Base-by-base conservation (phyloP, 305 asterid genomes). In the Plantago lanceolata region DNA sequence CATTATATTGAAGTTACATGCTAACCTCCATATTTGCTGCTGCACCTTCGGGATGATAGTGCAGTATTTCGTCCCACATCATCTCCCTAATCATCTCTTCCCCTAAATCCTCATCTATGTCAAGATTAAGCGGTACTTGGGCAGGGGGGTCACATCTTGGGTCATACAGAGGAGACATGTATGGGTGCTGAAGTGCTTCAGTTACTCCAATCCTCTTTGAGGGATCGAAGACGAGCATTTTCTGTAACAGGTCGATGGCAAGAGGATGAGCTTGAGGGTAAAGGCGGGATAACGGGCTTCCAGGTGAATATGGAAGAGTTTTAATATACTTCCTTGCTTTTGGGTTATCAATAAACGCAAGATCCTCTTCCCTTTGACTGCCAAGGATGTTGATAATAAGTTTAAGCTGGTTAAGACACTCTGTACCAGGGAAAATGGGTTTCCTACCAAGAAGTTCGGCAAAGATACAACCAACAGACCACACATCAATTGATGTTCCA, bases 381-480 rank as follows among this genome's bases (percentile, higher is more conserved):
- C 94, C 90, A 6, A 86, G 88, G 62, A 82, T 79, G 86, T 84
- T 82, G 71, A 84, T 71, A 8, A 86, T 84, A 55, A 86, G 49
- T 66, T 81, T 86, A 28, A 86, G 84, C 77, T 86, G 95, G 79
- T 82, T 82, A 8, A 86, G 87, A 75, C 90, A 82, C 64, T 86
- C 95, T 0, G 88, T 84, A 0, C 95, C 95, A 0, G 90, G 90
- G 56, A 86, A 86, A 44, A 86, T 68, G 2, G 95, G 90, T 73
- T 88, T 91, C 31, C 98, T 66, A 6, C 92, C 97, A 2, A 90
- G 85, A 54, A 91, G 86, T 64, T 86, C 96, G 0, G 94, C 95
- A 47, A 91, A 91, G 63, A 88, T 91, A 50, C 98, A 91, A 28
- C 96, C 96, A 1, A 88, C 96, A 8, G 96, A 91, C 98, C 98